Evolutionary conservation across 225 moss, liverwort and hornwort genomes (phyloP), one percentile per base, ranked within the genome.

Genomic region (Marchantia polymorpha): DNA sequence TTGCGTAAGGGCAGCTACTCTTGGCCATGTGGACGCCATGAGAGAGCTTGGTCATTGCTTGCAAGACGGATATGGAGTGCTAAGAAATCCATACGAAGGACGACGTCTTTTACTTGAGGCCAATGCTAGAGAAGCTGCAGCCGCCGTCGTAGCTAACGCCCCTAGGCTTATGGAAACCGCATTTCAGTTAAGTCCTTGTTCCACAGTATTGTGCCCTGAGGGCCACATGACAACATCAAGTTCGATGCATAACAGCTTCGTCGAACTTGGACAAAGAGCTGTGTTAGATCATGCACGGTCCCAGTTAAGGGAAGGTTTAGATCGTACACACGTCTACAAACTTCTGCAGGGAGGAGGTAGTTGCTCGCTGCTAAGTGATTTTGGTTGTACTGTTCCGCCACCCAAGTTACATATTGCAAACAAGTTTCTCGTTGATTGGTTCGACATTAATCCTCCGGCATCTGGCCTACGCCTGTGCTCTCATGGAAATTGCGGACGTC

Each of bases 1-100:
- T 7, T 87, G 87, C 52, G 82, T 87, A 50, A 80, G 84, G 82
- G 87, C 87, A 49, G 87, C 87, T 46, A 82, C 82, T 23, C 82
- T 83, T 47, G 87, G 87, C 16, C 87, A 87, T 64, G 87, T 87
- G 77, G 87, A 87, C 61, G 87, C 87, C 12, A 87, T 87, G 87
- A 84, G 87, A 64, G 87, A 87, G 67, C 82, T 87, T 17, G 87
- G 87, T 49, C 87, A 87, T 46, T 87, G 87, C 56, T 59, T 84
- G 80, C 84, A 84, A 46, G 87, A 87, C 65, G 87, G 87, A 26
- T 87, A 87, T 73, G 87, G 87, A 75, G 84, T 84, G 11, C 52
- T 39, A 14, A 84, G 60, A 64, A 87, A 87, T 61, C 59, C 73
- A 7, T 51, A 73, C 39, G 84, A 87, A 75, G 87, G 87, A 52